Evolutionary conservation across 2,329 filamentous ascomycete species (phyloP), one percentile per base, ranked within the genome.

Genomic region (Xylariaceae sp.): DNA sequence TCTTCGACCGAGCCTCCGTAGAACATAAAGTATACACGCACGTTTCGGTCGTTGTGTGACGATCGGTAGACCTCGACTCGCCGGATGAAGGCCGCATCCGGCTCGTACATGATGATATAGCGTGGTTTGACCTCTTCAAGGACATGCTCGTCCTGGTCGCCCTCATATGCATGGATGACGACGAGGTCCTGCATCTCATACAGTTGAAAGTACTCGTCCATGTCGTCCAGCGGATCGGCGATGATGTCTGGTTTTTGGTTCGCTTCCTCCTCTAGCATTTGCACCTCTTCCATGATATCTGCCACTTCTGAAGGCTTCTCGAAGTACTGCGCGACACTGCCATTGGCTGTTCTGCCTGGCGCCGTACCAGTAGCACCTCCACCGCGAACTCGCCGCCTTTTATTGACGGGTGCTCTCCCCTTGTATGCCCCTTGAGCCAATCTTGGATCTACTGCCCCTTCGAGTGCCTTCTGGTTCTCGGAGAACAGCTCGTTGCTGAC

Each of bases 81-180:
- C 11, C 92, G 81, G 55, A 97, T 95, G 61, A 98, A 98, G 3
- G 90, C 82, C 3, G 90, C 81, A 50, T 97, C 88, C 1, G 92
- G 90, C 59, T 97, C 92, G 62, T 96, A 98, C 92, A 98, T 97
- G 66, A 98, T 85, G 43, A 98, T 88, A 62, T 96, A 96, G 44
- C 86, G 81, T 23, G 92, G 92, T 56, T 86, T 88, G 41, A 92
- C 74, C 63, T 98, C 92, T 60, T 98, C 90, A 2, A 98, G 74
- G n/a, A 97, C 75, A 59, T 94, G 87, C 59, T 97, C 92, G 60
- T 98, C 92, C 68, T 90, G 84, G 59, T 97, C 92, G 9, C 89
- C 89, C 43, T 95, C 88, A 59, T 95, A 98, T 1, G 92, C 85
- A 60, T 97, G 92, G 13, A 97, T 73, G 28, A 95, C 79, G 9